phyloP scores from a whole-genome alignment of 768 basidiomycete genomes.

The Melanogaster broomeanus region DNA sequence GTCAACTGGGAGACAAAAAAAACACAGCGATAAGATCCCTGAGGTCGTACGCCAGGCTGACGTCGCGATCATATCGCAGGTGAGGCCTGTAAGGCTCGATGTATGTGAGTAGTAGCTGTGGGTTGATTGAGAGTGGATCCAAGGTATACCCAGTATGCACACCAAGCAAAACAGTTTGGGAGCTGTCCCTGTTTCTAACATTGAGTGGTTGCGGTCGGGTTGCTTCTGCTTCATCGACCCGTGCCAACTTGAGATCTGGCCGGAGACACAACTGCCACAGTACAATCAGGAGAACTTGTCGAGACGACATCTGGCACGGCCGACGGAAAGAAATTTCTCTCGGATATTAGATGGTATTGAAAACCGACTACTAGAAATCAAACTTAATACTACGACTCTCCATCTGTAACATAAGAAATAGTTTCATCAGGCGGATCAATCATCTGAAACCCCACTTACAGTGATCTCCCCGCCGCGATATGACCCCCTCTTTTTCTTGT shows the following conservation, averaged over 20 bases:
- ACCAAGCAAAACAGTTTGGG: slow-evolving; percentile 38
- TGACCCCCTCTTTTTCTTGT: slow-evolving; percentile 97
- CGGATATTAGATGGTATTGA: not conserved
- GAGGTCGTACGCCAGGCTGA: slow-evolving; percentile 8
- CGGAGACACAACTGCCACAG: too few species aligned
- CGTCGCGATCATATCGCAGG: too few species aligned
- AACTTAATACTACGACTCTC: slow-evolving; percentile 90
- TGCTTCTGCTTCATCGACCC: too few species aligned
- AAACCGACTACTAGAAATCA: slow-evolving; percentile 36
- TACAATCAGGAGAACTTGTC: not conserved
- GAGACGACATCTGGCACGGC: not conserved
- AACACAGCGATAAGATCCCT: slow-evolving; percentile 5
- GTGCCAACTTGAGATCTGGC: too few species aligned
- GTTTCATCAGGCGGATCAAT: not conserved
- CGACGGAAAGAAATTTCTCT: not conserved
- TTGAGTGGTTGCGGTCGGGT: slow-evolving; percentile 15
- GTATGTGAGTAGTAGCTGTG: not conserved
- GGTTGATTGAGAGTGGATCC: not conserved
- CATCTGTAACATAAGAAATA: slow-evolving; percentile 47
- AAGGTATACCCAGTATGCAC: slow-evolving; percentile 46
- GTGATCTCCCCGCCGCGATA: slow-evolving; percentile 96
- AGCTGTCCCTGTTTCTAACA: slow-evolving; percentile 43
- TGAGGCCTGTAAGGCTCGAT: too few species aligned
- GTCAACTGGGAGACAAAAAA: too few species aligned
- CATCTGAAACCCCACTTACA: slow-evolving; percentile 43